Evolutionary conservation across 768 basidiomycete species (phyloP), one percentile per base, ranked within the genome.

Genomic region (Termitomyces titanicus): DNA sequence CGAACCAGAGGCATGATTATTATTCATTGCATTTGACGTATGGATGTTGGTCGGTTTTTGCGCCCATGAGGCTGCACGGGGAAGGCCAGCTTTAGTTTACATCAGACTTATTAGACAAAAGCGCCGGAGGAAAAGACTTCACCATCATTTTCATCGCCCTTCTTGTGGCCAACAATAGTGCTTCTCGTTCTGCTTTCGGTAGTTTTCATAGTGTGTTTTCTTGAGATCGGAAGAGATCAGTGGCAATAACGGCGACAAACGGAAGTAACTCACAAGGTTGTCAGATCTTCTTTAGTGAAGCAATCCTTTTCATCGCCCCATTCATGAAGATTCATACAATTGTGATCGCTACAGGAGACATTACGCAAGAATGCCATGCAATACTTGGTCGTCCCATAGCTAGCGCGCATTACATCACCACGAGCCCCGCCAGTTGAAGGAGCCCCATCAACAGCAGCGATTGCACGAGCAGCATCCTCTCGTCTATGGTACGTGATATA

Each of bases 301-400:
- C 92, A 95, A 70, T 99, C 97, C 53, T 93, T 90, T 72, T 98
- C 96, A 58, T 98, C 97, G 33, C 95, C 97, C 92, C 94, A 97
- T 69, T 98, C 97, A 67, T 99, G 97, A 42, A 95, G 74, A 68
- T 92, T 90, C 86, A 95, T 88, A 71, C 97, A 99, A 60, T 82
- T 86, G 63, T 90, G 88, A 64, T 93, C 93, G 55, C 85, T 81
- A 70, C 97, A 99, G 56, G 79, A 79, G 34, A 82, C 79, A 18
- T 92, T 86, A 39, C 95, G 89, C 57, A 99, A 80, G 69, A 97
- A 98, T 3, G 86, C 79, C 84, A 98, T 94, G 72, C 97, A 99
- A 65, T 99, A 99, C 70, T 97, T 92, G 31, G 96, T 96, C 15
- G 95, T 98, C 25, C 97, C 97, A 68, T 92, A 88, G 66, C 92